A percentile compares a stretch with the other conserved stretches of the same genome.
Evolutionary conservation across 2,329 filamentous ascomycete genomes (phyloP).

Genomic region (Colletotrichum kahawae): DNA sequence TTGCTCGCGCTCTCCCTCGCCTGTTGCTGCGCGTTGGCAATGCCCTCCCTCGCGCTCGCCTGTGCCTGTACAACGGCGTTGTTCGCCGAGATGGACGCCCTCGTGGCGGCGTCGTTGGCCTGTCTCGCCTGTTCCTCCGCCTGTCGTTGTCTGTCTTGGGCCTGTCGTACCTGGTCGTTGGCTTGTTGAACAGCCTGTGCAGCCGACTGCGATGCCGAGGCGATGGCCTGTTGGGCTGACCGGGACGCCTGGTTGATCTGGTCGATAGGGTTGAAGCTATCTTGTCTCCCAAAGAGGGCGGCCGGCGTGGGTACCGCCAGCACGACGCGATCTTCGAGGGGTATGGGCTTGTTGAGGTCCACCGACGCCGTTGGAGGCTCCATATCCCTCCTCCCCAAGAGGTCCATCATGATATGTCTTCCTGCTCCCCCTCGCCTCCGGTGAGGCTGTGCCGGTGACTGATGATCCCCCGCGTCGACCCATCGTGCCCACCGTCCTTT

Average conservation of each 20-base stretch:
- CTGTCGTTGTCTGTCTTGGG: conserved; percentile 27
- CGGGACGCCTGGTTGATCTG: conserved; percentile 17
- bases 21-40: conserved; percentile 24
- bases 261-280: conserved; percentile 5
- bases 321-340: conserved; percentile 16
- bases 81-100: conserved; percentile 30
- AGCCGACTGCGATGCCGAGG: conserved; percentile 15
- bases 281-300: conserved; percentile 12
- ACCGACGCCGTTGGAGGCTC: conserved; percentile 9
- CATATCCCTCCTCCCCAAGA: not conserved
- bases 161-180: conserved; percentile 26
- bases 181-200: conserved; percentile 28
- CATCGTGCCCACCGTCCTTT: not conserved
- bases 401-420: not conserved
- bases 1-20: conserved; percentile 26
- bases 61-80: conserved; percentile 22
- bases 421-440: not conserved
- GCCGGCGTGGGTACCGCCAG: conserved; percentile 10
- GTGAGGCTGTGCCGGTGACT: not conserved
- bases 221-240: conserved; percentile 20
- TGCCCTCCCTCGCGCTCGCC: conserved; percentile 15
- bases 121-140: conserved; percentile 24
- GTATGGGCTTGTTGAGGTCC: not conserved
- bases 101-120: conserved; percentile 25
- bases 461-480: not conserved